A percentile compares a stretch with the other conserved stretches of the same genome.
Conservation (phyloP, 805 yeast genomes). For the Schwanniomyces polymorphus region DNA sequence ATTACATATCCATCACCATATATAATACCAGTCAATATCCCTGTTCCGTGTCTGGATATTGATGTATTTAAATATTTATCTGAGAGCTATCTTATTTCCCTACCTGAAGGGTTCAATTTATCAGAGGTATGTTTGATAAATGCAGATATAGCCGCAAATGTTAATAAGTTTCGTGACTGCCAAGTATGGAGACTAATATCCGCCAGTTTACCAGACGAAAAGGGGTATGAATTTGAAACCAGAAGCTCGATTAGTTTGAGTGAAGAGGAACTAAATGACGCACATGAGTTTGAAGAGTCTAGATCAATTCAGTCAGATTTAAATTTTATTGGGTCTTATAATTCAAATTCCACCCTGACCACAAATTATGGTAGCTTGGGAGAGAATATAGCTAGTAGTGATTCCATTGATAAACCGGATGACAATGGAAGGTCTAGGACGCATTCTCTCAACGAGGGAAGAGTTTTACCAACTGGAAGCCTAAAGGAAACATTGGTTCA, state of each 20-base stretch:
- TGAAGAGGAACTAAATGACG: conserved; percentile 13
- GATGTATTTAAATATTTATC: conserved; percentile 49
- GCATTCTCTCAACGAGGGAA: conserved; percentile 7
- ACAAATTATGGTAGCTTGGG: conserved; percentile 33
- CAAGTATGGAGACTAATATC: conserved; percentile 64
- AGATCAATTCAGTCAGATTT: conserved; percentile 35
- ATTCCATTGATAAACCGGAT: conserved; percentile 5
- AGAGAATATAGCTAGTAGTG: conserved; percentile 7
- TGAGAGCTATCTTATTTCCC: conserved; percentile 44
- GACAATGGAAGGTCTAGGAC: background rate
- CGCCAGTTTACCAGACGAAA: conserved; percentile 41
- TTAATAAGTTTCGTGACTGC: conserved; percentile 51
- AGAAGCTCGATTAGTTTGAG: background rate
- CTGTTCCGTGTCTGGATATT: conserved; percentile 43
- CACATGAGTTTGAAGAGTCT: conserved; percentile 12
- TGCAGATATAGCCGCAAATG: conserved; percentile 55
- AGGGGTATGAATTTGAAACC: background rate
- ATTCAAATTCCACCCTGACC: conserved; percentile 41
- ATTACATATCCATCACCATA: conserved; percentile 30
- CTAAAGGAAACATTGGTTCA: conserved; percentile 21
- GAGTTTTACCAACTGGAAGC: conserved; percentile 17
- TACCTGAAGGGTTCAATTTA: conserved; percentile 50
- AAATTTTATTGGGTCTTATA: conserved; percentile 41
- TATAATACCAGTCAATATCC: conserved; percentile 42
- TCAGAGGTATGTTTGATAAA: conserved; percentile 58